phyloP scores from a whole-genome alignment of 345 rosid species.

The Pistacia integerrima region DNA sequence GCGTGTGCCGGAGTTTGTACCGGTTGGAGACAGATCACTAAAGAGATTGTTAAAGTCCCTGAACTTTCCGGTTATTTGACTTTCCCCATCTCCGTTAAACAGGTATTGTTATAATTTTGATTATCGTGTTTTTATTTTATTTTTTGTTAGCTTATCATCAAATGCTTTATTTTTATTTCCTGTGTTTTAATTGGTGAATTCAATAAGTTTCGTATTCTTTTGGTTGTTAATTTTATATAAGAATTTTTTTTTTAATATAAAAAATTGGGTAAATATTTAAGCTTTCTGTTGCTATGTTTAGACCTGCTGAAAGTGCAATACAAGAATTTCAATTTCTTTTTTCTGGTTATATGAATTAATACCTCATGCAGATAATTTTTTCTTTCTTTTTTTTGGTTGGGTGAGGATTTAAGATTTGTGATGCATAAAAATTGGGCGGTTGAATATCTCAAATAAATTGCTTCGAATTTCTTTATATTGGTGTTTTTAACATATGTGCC shows the following conservation, averaged over 20 bases:
- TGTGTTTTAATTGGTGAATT: background rate
- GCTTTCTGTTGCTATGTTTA: background rate
- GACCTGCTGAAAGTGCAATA: background rate
- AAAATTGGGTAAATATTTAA: background rate
- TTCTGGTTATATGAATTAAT: background rate
- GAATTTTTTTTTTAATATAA: background rate
- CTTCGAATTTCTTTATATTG: background rate
- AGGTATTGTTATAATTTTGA: slow-evolving; percentile 38
- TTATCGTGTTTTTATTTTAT: background rate
- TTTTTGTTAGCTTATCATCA: background rate
- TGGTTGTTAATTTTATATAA: background rate
- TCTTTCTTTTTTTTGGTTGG: background rate
- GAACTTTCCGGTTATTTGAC: slow-evolving; percentile 69
- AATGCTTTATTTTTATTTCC: background rate
- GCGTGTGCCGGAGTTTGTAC: slow-evolving; percentile 88
- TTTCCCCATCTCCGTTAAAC: slow-evolving; percentile 84
- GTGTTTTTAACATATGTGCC: background rate
- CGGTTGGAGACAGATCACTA: slow-evolving; percentile 63
- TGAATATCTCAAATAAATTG: background rate
- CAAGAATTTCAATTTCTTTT: background rate
- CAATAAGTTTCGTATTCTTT: background rate
- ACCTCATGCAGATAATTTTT: background rate
- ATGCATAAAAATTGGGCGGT: background rate
- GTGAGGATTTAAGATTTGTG: background rate
- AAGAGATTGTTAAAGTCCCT: slow-evolving; percentile 67